These are phyloP conservation scores for Grosmannia clavigera DNA, from an alignment of 2,329 filamentous ascomycete species.

Conservation along the genomic window DNA sequence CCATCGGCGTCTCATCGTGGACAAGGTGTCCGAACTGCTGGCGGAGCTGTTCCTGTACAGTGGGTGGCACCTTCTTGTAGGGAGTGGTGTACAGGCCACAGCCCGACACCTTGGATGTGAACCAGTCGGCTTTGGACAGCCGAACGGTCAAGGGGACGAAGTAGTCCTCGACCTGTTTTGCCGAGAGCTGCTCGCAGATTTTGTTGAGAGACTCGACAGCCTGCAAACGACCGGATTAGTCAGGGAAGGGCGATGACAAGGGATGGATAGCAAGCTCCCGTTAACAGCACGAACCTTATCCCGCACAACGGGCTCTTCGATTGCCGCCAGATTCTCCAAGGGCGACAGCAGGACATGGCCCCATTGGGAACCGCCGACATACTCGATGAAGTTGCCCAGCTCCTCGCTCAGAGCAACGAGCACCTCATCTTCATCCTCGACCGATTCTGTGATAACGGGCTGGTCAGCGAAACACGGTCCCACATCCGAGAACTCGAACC, in stretches of 20 bases:
- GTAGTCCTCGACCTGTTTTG: conserved; percentile 89
- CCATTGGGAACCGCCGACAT: conserved; percentile 86
- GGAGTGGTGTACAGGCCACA: conserved; percentile 90
- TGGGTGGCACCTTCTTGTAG: conserved; percentile 78
- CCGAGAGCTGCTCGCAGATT: conserved; percentile 85
- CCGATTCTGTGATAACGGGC: conserved; percentile 57
- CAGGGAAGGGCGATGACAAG: neutral
- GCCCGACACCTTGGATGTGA: conserved; percentile 97
- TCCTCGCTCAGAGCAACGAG: conserved; percentile 94
- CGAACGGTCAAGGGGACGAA: conserved; percentile 93
- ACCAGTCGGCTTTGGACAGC: conserved; percentile 98
- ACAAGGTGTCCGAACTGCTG: conserved; percentile 88
- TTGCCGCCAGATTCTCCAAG: conserved; percentile 93
- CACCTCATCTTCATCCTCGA: conserved; percentile 98
- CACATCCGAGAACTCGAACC: neutral
- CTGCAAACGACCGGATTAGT: conserved; percentile 30
- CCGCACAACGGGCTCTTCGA: conserved; percentile 93
- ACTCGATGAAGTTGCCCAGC: conserved; percentile 92
- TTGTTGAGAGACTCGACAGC: conserved; percentile 99
- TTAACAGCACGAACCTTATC: conserved; percentile 64
- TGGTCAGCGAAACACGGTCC: conserved; percentile 1
- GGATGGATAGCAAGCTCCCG: neutral
- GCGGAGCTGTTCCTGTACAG: conserved; percentile 82
- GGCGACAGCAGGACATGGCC: conserved; percentile 94
- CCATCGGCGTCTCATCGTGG: conserved; percentile 98